Percentiles rank a stretch among this genome's conserved stretches.
Conservation (phyloP, 2,329 filamentous ascomycete genomes). For the Xylaria sp. region DNA sequence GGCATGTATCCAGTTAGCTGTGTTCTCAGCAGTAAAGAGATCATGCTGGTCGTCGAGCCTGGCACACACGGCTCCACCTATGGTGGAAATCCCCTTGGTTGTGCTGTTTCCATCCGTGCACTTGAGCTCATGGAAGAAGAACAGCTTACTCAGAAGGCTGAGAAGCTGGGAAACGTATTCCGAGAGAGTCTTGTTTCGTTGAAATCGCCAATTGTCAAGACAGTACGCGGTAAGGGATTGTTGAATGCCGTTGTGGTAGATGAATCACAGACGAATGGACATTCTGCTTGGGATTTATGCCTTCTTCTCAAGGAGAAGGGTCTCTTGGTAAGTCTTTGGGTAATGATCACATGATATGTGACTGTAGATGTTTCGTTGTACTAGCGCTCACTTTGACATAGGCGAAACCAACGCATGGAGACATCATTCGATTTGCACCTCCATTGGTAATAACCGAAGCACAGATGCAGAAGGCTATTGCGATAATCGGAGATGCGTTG, state of each 20-base stretch:
- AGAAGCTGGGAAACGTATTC: conserved; percentile 84
- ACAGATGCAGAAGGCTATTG: conserved; percentile 80
- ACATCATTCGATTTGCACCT: conserved; percentile 98
- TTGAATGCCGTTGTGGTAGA: conserved; percentile 97
- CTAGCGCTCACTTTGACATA: conserved; percentile 54
- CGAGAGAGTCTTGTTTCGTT: conserved; percentile 80
- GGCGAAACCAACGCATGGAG: conserved; percentile 98
- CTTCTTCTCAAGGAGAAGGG: conserved; percentile 96
- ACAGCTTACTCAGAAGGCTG: conserved; percentile 83
- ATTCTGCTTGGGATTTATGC: conserved; percentile 95
- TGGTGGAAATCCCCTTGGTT: conserved; percentile 94
- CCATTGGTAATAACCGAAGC: conserved; percentile 93
- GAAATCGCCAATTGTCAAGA: conserved; percentile 81
- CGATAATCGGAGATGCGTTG: conserved; percentile 83
- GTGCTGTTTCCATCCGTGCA: conserved; percentile 93
- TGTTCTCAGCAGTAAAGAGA: conserved; percentile 85
- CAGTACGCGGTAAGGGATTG: conserved; percentile 89
- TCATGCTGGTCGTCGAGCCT: conserved; percentile 96
- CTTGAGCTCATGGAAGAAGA: conserved; percentile 95
- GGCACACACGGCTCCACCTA: conserved; percentile 99
- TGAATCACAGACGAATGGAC: conserved; percentile 83
- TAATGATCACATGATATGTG: conserved; percentile 21
- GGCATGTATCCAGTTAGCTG: conserved; percentile 99
- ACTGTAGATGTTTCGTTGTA: conserved; percentile 19
- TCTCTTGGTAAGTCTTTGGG: conserved; percentile 73